Percentiles rank a stretch among this genome's conserved stretches.
Evolutionary conservation across 345 rosid species (phyloP).

Genomic region (Carallia pectinifolia): DNA sequence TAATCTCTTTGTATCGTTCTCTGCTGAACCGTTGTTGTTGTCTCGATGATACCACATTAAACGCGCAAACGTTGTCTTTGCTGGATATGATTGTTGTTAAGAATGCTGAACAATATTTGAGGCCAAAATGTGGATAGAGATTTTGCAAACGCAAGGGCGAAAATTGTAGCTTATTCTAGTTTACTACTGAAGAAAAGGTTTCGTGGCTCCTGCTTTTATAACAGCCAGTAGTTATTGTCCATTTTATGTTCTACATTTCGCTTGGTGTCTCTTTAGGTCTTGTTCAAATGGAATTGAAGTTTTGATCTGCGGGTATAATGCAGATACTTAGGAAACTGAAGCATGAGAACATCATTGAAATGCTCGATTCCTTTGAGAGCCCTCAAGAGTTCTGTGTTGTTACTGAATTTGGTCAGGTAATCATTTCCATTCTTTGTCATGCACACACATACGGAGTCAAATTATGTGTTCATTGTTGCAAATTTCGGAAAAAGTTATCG

Average conservation of each 20-base stretch:
- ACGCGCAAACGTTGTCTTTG: too few relatives aligned
- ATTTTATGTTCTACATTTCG: neutral
- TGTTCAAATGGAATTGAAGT: neutral
- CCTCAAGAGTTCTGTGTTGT: constrained; percentile 95
- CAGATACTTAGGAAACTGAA: constrained; percentile 92
- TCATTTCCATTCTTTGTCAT: constrained; percentile 11
- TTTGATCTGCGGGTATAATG: constrained; percentile 19
- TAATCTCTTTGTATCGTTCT: constrained; percentile 10
- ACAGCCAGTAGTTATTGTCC: too few relatives aligned
- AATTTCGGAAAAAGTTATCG: too few relatives aligned
- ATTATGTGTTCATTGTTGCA: too few relatives aligned
- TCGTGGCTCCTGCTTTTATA: too few relatives aligned
- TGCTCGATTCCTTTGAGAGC: constrained; percentile 97
- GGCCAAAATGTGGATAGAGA: too few relatives aligned
- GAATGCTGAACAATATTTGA: neutral
- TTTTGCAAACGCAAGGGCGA: too few relatives aligned
- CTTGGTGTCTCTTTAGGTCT: neutral
- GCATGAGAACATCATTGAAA: constrained; percentile 89
- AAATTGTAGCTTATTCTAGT: too few relatives aligned
- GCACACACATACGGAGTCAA: neutral
- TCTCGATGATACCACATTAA: too few relatives aligned
- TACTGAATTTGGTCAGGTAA: constrained; percentile 94
- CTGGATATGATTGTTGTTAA: neutral
- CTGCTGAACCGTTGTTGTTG: too few relatives aligned
- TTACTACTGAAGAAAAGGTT: too few relatives aligned